Base-by-base conservation (phyloP, 1,284 basidiomycete species). In the Trametes polyzona region DNA sequence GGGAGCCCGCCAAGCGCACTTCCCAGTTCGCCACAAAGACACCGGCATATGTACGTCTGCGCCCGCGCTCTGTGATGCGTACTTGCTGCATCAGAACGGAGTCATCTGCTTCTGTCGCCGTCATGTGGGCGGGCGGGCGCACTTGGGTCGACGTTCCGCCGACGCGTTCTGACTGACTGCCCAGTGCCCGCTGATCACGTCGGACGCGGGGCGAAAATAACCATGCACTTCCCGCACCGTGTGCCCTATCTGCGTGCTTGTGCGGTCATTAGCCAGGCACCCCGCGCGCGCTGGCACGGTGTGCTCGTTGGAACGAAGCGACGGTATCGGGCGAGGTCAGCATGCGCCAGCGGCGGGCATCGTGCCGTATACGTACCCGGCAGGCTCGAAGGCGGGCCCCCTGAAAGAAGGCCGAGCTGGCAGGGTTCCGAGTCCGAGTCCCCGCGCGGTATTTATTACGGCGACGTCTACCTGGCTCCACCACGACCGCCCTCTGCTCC, bases 201-300 rank as follows among this genome's bases (percentile, higher is more conserved):
- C n/a, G n/a, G 30, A 39, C 41, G 23, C 12, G 19, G 29, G 19
- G 26, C 53, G 37, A 59, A 57, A 55, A 54, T 55, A 54, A 59
- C 57, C 47, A 30, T 19, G 17, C n/a, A 11, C 23, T 53, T 48
- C 47, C 53, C 53, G 41, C 46, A 16, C 26, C 26, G 17, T 55
- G 53, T 32, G 39, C 21, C 24, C 53, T 55, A 36, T 48, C 53
- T 55, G 29, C 36, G 46, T 42, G 46, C 19, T 17, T 39, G 33
- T 35, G 48, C 44, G 42, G 57, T 62, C 61, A 55, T 40, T 56
- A 42, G 49, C 36, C 61, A 55, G 57, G 55, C 52, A 52, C 57
- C 37, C 36, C 36, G 23, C 40, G 33, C 14, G 23, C 43, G 41
- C 42, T 33, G n/a, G 23, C 26, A 35, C 40, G 51, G 39, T 36